phyloP scores from a whole-genome alignment of 140 eudicot genomes.

The Senecio squalidus region DNA sequence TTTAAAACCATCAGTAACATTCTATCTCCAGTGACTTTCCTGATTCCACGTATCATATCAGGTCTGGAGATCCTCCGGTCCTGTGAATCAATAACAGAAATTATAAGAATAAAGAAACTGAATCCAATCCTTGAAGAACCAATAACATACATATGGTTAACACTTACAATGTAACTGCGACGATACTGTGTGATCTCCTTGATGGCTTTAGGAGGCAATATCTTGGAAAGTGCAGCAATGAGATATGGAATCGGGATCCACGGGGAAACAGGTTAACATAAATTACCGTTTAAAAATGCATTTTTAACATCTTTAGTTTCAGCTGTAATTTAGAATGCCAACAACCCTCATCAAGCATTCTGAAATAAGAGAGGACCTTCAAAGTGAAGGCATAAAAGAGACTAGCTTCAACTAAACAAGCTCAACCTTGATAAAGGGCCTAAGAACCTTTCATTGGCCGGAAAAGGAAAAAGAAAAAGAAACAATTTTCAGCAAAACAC shows the following conservation, averaged over 20 bases:
- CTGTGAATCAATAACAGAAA: constrained; percentile 27
- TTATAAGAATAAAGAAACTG: constrained; percentile 8
- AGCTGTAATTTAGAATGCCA: too few relatives aligned
- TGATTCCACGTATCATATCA: constrained; percentile 51
- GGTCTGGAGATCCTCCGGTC: constrained; percentile 48
- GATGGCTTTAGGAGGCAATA: constrained; percentile 43
- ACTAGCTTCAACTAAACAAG: too few relatives aligned
- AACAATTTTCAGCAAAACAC: too few relatives aligned
- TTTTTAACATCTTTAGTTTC: too few relatives aligned
- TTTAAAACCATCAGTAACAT: constrained; percentile 45
- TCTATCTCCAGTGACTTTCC: constrained; percentile 53
- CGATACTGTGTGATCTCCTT: constrained; percentile 42
- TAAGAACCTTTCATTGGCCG: too few relatives aligned
- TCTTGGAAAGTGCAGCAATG: constrained; percentile 52
- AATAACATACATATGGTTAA: background rate
- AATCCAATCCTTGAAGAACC: background rate
- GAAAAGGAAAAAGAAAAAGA: too few relatives aligned
- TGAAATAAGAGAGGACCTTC: too few relatives aligned
- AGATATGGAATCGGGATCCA: constrained; percentile 74
- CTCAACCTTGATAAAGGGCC: too few relatives aligned
- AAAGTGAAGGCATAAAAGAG: too few relatives aligned
- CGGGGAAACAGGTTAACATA: constrained; percentile 65
- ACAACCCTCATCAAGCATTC: too few relatives aligned
- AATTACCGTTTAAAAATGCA: too few relatives aligned
- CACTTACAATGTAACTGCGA: constrained; percentile 41